These are phyloP conservation scores for Podaxis carcinomalis DNA, from an alignment of 768 basidiomycete genomes.

Conservation along the genomic window DNA sequence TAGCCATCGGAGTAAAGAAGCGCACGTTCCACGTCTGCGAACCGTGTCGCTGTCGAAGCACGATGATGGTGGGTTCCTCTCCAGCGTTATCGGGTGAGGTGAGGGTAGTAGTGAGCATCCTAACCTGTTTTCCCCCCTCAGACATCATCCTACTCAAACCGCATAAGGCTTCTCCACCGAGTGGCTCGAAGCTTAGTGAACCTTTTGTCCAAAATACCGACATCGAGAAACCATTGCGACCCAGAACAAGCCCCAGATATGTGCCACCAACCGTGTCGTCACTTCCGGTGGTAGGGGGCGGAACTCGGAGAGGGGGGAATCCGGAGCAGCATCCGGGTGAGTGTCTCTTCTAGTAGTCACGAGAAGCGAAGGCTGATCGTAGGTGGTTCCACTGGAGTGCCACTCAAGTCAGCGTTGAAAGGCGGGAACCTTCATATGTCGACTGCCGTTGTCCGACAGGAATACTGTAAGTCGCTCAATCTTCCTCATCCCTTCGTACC, in stretches of 20 bases:
- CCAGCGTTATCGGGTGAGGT: neutral
- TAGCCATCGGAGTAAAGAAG: slow-evolving; percentile 3
- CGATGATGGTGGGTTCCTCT: slow-evolving; percentile 7
- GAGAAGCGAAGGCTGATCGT: neutral
- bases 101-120: neutral
- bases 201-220: neutral
- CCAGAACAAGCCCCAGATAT: slow-evolving; percentile 1
- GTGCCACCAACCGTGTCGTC: neutral
- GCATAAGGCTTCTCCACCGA: neutral
- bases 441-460: slow-evolving; percentile 1
- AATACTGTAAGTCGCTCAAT: slow-evolving; percentile 4
- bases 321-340: slow-evolving; percentile 5
- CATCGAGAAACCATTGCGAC: neutral
- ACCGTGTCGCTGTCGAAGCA: slow-evolving; percentile 10
- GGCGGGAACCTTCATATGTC: neutral
- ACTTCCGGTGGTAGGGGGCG: neutral
- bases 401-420: slow-evolving; percentile 11
- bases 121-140: neutral
- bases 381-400: neutral
- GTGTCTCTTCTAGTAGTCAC: neutral
- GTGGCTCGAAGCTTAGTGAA: neutral
- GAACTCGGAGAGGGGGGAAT: neutral
- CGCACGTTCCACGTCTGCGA: slow-evolving; percentile 4
- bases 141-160: slow-evolving; percentile 4
- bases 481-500: neutral